A percentile compares a stretch with the other conserved stretches of the same genome.
These are phyloP conservation scores for Endoconidiophora laricicola DNA, from an alignment of 2,329 filamentous ascomycete genomes.

Conservation along the genomic window DNA sequence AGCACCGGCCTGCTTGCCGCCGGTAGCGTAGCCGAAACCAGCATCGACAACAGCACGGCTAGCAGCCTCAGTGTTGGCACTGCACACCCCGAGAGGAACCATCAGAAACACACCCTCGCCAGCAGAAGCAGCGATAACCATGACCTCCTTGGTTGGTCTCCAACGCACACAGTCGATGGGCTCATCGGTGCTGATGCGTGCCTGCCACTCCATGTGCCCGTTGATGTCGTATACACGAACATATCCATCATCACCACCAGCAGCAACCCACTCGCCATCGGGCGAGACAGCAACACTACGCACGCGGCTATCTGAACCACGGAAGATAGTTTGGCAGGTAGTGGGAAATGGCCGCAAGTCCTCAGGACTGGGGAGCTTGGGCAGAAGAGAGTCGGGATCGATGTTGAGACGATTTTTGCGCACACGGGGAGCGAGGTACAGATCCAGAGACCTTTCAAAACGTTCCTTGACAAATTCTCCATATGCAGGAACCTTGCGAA, in stretches of 20 bases:
- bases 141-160: slow-evolving; percentile 67
- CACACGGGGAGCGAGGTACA: slow-evolving; percentile 85
- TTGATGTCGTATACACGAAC: slow-evolving; percentile 85
- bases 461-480: slow-evolving; percentile 83
- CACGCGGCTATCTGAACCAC: slow-evolving; percentile 76
- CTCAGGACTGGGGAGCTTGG: slow-evolving; percentile 82
- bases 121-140: slow-evolving; percentile 67
- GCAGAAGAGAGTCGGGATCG: slow-evolving; percentile 79
- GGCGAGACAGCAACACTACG: slow-evolving; percentile 74
- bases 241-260: slow-evolving; percentile 85
- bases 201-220: slow-evolving; percentile 75
- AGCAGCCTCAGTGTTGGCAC: slow-evolving; percentile 54
- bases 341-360: slow-evolving; percentile 93
- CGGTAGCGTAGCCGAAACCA: slow-evolving; percentile 86
- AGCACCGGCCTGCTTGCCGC: slow-evolving; percentile 34
- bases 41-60: slow-evolving; percentile 66
- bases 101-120: slow-evolving; percentile 78
- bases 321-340: slow-evolving; percentile 70
- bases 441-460: slow-evolving; percentile 86
- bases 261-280: slow-evolving; percentile 70
- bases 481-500: slow-evolving; percentile 87
- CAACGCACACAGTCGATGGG: slow-evolving; percentile 77
- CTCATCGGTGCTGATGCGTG: slow-evolving; percentile 59
- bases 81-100: slow-evolving; percentile 55
- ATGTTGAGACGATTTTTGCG: slow-evolving; percentile 92